Evolutionary conservation across 2,329 filamentous ascomycete species (phyloP).

Genomic region (Trichophyton verrucosum): DNA sequence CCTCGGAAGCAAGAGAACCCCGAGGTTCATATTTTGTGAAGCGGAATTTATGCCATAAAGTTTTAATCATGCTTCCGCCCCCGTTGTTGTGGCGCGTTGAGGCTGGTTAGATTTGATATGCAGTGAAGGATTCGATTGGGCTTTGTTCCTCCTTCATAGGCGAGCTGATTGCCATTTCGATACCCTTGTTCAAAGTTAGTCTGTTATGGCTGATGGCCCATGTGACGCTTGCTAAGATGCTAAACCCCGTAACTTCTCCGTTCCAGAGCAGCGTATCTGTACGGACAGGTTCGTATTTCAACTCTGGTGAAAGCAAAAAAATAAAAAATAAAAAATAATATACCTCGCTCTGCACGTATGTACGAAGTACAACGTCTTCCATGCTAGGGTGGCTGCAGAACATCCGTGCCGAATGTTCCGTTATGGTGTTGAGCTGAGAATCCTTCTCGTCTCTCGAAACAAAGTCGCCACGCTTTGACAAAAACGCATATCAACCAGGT

Average conservation of each 20-base stretch:
- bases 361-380: not conserved
- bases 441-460: not conserved
- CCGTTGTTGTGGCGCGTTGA: not conserved
- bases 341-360: not conserved
- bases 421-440: not conserved
- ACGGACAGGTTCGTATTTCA: not conserved
- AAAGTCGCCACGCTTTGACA: not conserved
- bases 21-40: not conserved
- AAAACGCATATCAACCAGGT: not conserved
- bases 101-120: not conserved
- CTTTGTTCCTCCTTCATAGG: not conserved
- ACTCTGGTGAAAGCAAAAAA: not conserved
- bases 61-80: not conserved
- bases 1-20: not conserved
- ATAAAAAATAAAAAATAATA: not conserved
- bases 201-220: not conserved
- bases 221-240: not conserved
- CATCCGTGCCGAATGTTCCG: not conserved
- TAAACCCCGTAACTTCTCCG: not conserved
- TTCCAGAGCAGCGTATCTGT: not conserved
- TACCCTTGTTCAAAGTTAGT: not conserved
- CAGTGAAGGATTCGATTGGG: not conserved
- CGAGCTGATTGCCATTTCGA: not conserved
- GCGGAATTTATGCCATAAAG: not conserved
- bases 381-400: not conserved